Evolutionary conservation across 2,329 filamentous ascomycete species (phyloP).

Genomic region (Acrocalymma vagum): DNA sequence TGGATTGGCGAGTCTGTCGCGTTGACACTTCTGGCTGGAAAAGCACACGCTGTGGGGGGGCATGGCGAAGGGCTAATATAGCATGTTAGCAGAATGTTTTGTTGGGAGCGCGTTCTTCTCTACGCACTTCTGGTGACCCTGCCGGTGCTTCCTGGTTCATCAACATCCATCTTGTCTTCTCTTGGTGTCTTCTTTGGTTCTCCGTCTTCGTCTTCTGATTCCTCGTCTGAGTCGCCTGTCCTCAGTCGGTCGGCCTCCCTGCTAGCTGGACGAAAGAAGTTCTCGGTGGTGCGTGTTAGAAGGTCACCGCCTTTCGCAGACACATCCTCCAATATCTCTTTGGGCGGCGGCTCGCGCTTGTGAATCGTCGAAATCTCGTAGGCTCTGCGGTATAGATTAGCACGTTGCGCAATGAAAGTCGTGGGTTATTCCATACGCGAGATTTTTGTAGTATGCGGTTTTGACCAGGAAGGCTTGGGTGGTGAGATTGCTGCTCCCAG

Average conservation of each 20-base stretch:
- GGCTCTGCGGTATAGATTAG: slow-evolving; percentile 56
- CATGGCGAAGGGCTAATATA: slow-evolving; percentile 71
- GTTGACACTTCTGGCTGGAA: slow-evolving; percentile 82
- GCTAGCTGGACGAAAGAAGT: slow-evolving; percentile 66
- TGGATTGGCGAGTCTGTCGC: slow-evolving; percentile 67
- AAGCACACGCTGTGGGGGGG: slow-evolving; percentile 83
- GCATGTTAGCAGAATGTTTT: slow-evolving; percentile 39
- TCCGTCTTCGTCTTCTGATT: slow-evolving; percentile 53
- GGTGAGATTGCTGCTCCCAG: slow-evolving; percentile 77
- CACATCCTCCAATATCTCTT: slow-evolving; percentile 83
- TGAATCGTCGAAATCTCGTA: slow-evolving; percentile 85
- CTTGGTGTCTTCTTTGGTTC: slow-evolving; percentile 57
- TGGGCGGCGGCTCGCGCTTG: slow-evolving; percentile 82
- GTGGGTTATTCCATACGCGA: slow-evolving; percentile 61
- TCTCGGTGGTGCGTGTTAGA: slow-evolving; percentile 80
- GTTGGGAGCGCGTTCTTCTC: too few relatives aligned
- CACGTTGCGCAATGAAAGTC: slow-evolving; percentile 5
- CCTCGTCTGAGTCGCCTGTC: slow-evolving; percentile 65
- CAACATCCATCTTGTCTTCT: slow-evolving; percentile 58
- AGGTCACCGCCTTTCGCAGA: slow-evolving; percentile 83
- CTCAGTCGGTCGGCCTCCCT: slow-evolving; percentile 56
- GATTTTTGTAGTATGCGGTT: slow-evolving; percentile 87
- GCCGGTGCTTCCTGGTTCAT: slow-evolving; percentile 56
- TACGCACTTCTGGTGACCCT: slow-evolving; percentile 46
- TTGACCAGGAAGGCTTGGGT: slow-evolving; percentile 89